A percentile compares a stretch with the other conserved stretches of the same genome.
Conservation (phyloP, 306 rosid species). For the Biancaea sappan region DNA sequence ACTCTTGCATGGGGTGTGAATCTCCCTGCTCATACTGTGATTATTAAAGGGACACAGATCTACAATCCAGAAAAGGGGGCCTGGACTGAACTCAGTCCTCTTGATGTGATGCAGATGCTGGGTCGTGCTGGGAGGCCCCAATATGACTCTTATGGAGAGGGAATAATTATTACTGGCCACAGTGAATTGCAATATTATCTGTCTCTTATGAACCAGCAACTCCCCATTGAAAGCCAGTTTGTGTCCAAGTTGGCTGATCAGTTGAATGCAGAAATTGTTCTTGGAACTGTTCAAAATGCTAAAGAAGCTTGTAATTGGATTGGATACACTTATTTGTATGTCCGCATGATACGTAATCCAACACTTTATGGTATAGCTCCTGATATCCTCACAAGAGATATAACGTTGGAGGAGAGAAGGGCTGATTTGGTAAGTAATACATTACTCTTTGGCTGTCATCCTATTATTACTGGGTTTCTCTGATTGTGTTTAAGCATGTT, state of each 20-base stretch:
- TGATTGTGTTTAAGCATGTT: background rate
- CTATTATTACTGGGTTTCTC: background rate
- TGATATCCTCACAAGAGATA: constrained; percentile 69
- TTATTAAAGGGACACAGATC: constrained; percentile 93
- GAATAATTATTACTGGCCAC: constrained; percentile 90
- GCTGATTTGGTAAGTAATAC: constrained; percentile 79
- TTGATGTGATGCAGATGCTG: constrained; percentile 94
- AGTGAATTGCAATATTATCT: constrained; percentile 92
- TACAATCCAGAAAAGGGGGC: constrained; percentile 95
- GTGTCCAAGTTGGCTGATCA: constrained; percentile 92
- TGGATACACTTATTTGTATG: constrained; percentile 80
- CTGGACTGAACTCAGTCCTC: constrained; percentile 97
- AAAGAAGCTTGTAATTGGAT: constrained; percentile 85
- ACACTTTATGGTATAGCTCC: constrained; percentile 80
- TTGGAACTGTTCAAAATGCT: constrained; percentile 92
- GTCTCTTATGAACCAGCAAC: constrained; percentile 93
- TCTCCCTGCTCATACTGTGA: constrained; percentile 90
- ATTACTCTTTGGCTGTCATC: background rate
- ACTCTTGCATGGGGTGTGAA: constrained; percentile 99
- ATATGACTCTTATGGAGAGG: constrained; percentile 83
- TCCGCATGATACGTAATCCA: constrained; percentile 85
- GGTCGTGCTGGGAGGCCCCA: constrained; percentile 99
- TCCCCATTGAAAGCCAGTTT: constrained; percentile 94
- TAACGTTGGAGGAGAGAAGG: constrained; percentile 79
- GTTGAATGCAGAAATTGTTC: constrained; percentile 89